A percentile compares a stretch with the other conserved stretches of the same genome.
Conservation (phyloP, 2,329 filamentous ascomycete genomes). For the Botryotinia globosa region DNA sequence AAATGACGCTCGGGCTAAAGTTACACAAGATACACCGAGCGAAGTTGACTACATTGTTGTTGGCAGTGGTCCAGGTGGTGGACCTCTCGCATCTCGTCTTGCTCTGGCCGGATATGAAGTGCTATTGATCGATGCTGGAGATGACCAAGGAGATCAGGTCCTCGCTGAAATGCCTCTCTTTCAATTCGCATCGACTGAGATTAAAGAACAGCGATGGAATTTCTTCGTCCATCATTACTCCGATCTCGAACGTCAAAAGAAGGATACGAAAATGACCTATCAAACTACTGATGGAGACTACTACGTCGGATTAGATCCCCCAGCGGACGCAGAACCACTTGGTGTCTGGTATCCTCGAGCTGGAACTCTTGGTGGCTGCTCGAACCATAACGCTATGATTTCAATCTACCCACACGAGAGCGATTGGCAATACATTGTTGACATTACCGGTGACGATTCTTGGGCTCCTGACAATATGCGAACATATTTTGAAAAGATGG, state of each 20-base stretch:
- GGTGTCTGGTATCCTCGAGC: constrained; percentile 38
- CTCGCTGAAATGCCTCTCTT: constrained; percentile 48
- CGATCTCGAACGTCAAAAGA: constrained; percentile 23
- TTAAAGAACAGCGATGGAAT: constrained; percentile 50
- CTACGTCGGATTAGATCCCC: constrained; percentile 33
- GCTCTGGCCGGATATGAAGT: constrained; percentile 51
- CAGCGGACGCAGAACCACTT: constrained; percentile 28
- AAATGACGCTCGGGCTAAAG: background rate
- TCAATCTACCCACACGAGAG: constrained; percentile 27
- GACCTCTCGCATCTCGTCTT: constrained; percentile 49
- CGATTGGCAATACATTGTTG: constrained; percentile 32
- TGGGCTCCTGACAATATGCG: constrained; percentile 42
- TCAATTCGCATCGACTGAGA: constrained; percentile 46
- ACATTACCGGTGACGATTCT: constrained; percentile 31
- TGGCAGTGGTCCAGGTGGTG: constrained; percentile 52
- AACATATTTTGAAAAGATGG: constrained; percentile 43
- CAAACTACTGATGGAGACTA: constrained; percentile 35
- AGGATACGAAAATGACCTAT: constrained; percentile 39
- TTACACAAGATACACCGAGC: background rate
- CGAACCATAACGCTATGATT: constrained; percentile 30
- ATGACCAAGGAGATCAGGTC: constrained; percentile 46
- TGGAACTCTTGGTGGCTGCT: constrained; percentile 37
- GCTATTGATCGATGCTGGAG: constrained; percentile 53
- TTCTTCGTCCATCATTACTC: constrained; percentile 39
- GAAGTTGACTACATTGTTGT: constrained; percentile 51